A percentile compares a stretch with the other conserved stretches of the same genome.
Conservation (phyloP, 2,329 filamentous ascomycete species). For the Fusarium luffae region DNA sequence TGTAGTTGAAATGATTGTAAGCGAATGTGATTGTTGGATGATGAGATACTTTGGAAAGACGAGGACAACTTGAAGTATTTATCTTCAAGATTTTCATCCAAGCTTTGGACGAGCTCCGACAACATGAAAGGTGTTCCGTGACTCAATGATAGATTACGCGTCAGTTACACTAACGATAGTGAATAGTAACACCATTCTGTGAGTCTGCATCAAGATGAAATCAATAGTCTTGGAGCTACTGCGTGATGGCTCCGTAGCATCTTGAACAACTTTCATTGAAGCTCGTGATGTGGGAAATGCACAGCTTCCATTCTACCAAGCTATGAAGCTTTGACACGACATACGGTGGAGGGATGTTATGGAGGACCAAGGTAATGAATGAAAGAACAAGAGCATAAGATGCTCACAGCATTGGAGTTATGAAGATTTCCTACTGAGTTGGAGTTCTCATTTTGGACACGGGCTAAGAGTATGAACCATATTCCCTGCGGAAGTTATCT, state of each 20-base stretch:
- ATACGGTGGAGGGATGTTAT: neutral
- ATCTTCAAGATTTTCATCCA: neutral
- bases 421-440: neutral
- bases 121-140: neutral
- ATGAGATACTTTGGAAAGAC: neutral
- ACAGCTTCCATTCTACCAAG: neutral
- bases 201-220: conserved; percentile 2
- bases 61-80: neutral
- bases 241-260: neutral
- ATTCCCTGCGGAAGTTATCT: neutral
- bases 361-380: neutral
- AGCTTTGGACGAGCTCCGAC: neutral
- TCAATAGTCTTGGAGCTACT: conserved; percentile 1
- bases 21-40: neutral
- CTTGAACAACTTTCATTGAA: neutral
- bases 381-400: neutral
- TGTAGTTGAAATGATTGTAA: neutral
- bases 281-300: neutral
- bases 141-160: neutral
- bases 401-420: neutral
- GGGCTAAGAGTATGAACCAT: neutral
- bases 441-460: neutral
- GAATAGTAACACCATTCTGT: neutral
- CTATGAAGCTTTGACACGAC: neutral
- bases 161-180: neutral